Conservation (phyloP, 306 rosid genomes). For the Citrullus mucosospermus region DNA sequence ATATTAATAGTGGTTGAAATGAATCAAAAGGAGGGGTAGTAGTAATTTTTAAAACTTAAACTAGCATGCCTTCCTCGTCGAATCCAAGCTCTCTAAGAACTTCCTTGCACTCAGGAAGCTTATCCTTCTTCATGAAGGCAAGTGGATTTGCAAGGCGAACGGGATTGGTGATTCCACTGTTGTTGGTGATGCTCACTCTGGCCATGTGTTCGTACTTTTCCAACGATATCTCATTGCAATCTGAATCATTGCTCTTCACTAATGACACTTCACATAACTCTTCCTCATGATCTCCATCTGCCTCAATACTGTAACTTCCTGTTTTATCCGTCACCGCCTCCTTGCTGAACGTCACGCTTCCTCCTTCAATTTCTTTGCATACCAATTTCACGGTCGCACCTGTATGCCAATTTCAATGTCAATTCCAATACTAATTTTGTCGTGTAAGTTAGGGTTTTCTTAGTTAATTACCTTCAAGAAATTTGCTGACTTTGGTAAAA, state of each 20-base stretch:
- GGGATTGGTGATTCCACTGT: conserved; percentile 41
- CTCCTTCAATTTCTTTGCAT: conserved; percentile 33
- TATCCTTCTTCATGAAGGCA: conserved; percentile 38
- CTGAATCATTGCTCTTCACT: conserved; percentile 24
- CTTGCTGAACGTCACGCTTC: conserved; percentile 18
- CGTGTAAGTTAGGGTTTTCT: too few species aligned
- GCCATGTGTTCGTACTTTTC: conserved; percentile 23
- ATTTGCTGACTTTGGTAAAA: conserved; percentile 27
- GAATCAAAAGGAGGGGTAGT: too few species aligned
- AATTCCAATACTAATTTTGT: neutral
- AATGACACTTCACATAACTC: conserved; percentile 42
- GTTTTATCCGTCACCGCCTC: conserved; percentile 27
- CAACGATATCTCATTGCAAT: conserved; percentile 26
- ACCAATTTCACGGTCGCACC: conserved; percentile 45
- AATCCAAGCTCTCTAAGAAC: conserved; percentile 49
- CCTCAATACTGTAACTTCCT: conserved; percentile 31
- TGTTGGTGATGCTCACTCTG: conserved; percentile 38
- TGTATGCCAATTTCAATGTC: neutral
- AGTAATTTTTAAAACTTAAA: too few species aligned
- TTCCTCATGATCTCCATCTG: conserved; percentile 62
- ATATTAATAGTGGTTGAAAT: too few species aligned
- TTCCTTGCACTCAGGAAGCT: conserved; percentile 23
- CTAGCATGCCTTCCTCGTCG: neutral
- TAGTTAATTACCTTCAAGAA: conserved; percentile 31
- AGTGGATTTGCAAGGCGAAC: conserved; percentile 59